These are phyloP conservation scores for Leptographium wingfieldii DNA, from an alignment of 2,329 filamentous ascomycete genomes.

Conservation along the genomic window DNA sequence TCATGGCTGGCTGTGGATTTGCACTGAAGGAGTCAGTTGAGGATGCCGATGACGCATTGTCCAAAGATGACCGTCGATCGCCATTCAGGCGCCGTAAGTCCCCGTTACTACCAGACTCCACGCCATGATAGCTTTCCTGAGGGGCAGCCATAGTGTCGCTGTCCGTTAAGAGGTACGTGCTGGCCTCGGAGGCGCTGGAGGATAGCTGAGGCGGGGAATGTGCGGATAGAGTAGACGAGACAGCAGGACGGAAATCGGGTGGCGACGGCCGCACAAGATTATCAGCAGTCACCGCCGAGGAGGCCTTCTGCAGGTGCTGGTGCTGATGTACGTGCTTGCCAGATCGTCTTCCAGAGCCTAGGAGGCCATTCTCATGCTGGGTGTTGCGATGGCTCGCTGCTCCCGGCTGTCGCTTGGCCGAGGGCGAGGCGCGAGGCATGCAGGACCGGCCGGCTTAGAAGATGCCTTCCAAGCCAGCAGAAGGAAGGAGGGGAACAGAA, in stretches of 20 bases:
- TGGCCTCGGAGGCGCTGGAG: background rate
- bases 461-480: slow-evolving; percentile 29
- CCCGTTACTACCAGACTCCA: background rate
- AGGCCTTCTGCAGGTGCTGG: slow-evolving; percentile 22
- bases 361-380: slow-evolving; percentile 78
- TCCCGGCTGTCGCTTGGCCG: slow-evolving; percentile 50
- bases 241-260: background rate
- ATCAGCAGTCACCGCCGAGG: slow-evolving; percentile 21
- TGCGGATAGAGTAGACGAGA: background rate
- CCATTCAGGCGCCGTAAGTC: background rate
- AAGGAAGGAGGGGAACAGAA: background rate
- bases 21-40: background rate
- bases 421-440: slow-evolving; percentile 50
- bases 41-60: background rate
- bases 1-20: background rate
- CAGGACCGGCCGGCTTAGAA: slow-evolving; percentile 32
- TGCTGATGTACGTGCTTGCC: slow-evolving; percentile 14
- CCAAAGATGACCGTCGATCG: background rate
- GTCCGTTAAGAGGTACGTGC: background rate
- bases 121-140: background rate
- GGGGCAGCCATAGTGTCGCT: background rate
- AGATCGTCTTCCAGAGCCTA: slow-evolving; percentile 59
- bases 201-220: background rate
- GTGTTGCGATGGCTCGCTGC: slow-evolving; percentile 54
- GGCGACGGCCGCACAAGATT: slow-evolving; percentile 1